These are phyloP conservation scores for Monosporascus cannonballus DNA, from an alignment of 2,329 filamentous ascomycete genomes.

Conservation along the genomic window DNA sequence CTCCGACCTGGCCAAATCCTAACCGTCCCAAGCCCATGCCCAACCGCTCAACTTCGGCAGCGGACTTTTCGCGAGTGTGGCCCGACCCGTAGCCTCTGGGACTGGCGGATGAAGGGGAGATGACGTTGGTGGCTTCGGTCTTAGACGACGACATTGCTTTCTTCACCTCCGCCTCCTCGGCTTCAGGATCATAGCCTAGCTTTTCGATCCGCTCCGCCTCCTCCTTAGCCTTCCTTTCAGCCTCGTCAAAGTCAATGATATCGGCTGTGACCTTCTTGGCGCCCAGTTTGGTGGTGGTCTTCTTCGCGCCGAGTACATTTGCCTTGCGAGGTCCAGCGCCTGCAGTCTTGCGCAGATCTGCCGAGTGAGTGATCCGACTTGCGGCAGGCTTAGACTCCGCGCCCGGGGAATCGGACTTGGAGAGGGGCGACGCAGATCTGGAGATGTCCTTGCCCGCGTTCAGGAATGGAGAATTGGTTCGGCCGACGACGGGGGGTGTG, in stretches of 20 bases:
- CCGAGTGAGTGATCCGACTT: conserved; percentile 68
- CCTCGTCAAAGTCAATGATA: conserved; percentile 91
- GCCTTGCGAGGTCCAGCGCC: conserved; percentile 66
- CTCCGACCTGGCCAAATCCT: conserved; percentile 81
- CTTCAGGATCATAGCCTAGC: conserved; percentile 90
- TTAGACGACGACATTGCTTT: conserved; percentile 26
- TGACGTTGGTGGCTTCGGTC: conserved; percentile 54
- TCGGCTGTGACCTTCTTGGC: conserved; percentile 84
- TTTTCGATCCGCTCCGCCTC: conserved; percentile 95
- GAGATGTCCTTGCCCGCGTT: conserved; percentile 65
- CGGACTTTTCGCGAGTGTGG: conserved; percentile 54
- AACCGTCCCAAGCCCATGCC: conserved; percentile 84
- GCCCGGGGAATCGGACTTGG: conserved; percentile 48
- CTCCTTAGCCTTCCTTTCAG: conserved; percentile 94
- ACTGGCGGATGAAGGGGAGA: conserved; percentile 69
- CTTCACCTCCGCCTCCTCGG: conserved; percentile 55
- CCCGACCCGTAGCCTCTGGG: conserved; percentile 61
- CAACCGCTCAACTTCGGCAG: conserved; percentile 78
- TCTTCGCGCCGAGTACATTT: conserved; percentile 82
- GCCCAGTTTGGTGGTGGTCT: conserved; percentile 72
- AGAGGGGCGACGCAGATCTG: conserved; percentile 80
- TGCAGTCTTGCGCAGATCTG: conserved; percentile 73
- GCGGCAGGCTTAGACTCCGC: conserved; percentile 54
- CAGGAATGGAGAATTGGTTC: conserved; percentile 86
- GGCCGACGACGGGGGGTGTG: conserved; percentile 74